These are phyloP conservation scores for Calycina herbarum DNA, from an alignment of 2,329 filamentous ascomycete genomes.

Conservation along the genomic window DNA sequence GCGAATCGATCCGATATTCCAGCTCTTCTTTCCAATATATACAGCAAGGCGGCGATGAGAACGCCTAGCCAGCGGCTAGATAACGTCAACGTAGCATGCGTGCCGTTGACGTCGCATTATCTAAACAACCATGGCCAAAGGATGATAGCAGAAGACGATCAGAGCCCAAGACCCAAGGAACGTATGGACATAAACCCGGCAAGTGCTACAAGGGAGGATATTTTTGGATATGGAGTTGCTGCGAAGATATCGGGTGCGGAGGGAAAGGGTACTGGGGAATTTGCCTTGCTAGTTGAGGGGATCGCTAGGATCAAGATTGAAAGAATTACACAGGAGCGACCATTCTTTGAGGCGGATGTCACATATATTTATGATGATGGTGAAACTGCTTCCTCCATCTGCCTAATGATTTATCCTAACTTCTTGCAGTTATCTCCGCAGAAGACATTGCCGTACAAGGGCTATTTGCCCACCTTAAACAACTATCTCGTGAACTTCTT, in stretches of 20 bases:
- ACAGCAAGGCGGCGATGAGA: constrained; percentile 71
- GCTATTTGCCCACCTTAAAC: constrained; percentile 78
- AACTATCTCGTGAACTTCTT: constrained; percentile 81
- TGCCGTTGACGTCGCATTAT: constrained; percentile 77
- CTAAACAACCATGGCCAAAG: constrained; percentile 74
- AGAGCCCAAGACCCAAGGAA: constrained; percentile 37
- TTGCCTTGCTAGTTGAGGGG: constrained; percentile 85
- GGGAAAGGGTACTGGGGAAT: constrained; percentile 71
- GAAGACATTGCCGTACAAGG: constrained; percentile 66
- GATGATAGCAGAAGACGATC: constrained; percentile 65
- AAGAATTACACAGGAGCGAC: constrained; percentile 71
- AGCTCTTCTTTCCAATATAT: constrained; percentile 81
- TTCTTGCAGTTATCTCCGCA: constrained; percentile 33
- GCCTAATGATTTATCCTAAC: constrained; percentile 22
- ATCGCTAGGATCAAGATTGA: constrained; percentile 74
- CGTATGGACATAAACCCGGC: constrained; percentile 53
- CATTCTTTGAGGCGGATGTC: constrained; percentile 84
- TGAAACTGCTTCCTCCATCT: constrained; percentile 40
- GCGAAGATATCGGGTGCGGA: constrained; percentile 78
- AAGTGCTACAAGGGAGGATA: constrained; percentile 65
- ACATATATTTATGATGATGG: constrained; percentile 68
- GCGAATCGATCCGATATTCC: constrained; percentile 82
- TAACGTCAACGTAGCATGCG: constrained; percentile 78
- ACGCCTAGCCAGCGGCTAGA: constrained; percentile 64
- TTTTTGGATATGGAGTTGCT: constrained; percentile 81